Evolutionary conservation across 345 rosid genomes (phyloP), one percentile per base, ranked within the genome.

Genomic region (Eucalyptus polyanthemos): DNA sequence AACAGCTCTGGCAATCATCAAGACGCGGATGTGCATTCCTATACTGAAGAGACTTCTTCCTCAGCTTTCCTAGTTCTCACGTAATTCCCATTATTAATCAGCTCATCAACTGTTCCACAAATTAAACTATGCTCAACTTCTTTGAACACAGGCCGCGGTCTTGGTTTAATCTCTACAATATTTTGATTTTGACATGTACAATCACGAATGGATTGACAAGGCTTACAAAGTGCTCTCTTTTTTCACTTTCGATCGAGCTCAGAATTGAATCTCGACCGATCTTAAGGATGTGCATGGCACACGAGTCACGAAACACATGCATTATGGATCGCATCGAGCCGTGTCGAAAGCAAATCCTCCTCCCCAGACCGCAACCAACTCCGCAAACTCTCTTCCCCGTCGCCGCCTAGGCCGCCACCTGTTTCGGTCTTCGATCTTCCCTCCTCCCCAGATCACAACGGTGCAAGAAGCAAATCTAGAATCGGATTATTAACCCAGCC

Each of bases 101-200:
- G 53, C 53, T 50, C 53, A 50, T 50, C 0, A 49, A 49, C 6
- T 50, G 0, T 1, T 50, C 54, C 54, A 0, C 54, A 16, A 50
- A 50, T 50, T 1, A 16, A 50, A 50, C 54, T 6, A 1, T 50
- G 54, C 21, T 50, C 54, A 0, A 16, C 54, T 50, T 50, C 54
- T 50, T 1, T 50, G 21, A 50, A 16, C 54, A 16, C 21, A 1
- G 21, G 21, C 54, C 4, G 0, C 2, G 21, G 54, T 50, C 0
- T 16, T 16, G 54, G 58, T 54, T 54, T 8, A 54, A 54, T 17
- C 58, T 54, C 25, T 54, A 54, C 58, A 0, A 17, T 54, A 54
- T 19, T 29, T 29, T 29, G 34, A 62, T 29, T 6, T 13, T 62
- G 4, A 14, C 34, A 0, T 14, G 0, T 15, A 67, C 21, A 1